Conservation (phyloP, 2,329 filamentous ascomycete genomes). For the Sporothrix mexicana region DNA sequence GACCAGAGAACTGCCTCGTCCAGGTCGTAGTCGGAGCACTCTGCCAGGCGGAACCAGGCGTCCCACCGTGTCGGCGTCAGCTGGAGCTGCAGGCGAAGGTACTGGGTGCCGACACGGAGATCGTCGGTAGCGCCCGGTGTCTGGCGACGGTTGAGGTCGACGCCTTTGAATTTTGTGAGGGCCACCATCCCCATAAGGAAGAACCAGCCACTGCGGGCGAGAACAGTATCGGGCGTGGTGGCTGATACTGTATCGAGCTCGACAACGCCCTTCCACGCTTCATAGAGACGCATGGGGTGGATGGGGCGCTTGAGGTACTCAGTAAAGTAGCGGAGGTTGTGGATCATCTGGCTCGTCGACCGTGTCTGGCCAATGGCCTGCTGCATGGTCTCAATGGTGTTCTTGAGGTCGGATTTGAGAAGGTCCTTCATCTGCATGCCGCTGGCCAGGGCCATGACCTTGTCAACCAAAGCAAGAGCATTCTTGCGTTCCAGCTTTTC, state of each 20-base stretch:
- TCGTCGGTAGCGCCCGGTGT: slow-evolving; percentile 82
- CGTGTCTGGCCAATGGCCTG: slow-evolving; percentile 81
- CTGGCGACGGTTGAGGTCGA: slow-evolving; percentile 74
- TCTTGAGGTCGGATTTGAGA: slow-evolving; percentile 87
- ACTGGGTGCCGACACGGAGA: slow-evolving; percentile 78
- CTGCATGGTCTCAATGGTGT: slow-evolving; percentile 91
- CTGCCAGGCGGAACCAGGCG: slow-evolving; percentile 85
- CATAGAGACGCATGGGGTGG: slow-evolving; percentile 78
- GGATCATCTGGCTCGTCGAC: slow-evolving; percentile 77
- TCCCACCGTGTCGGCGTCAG: slow-evolving; percentile 85
- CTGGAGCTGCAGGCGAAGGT: slow-evolving; percentile 81
- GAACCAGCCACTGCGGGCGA: slow-evolving; percentile 88
- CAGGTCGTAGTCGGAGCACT: slow-evolving; percentile 85
- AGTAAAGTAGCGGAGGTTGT: slow-evolving; percentile 83
- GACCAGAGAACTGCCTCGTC: slow-evolving; percentile 89
- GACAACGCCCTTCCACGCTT: slow-evolving; percentile 78
- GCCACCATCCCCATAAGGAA: slow-evolving; percentile 89
- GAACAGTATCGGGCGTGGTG: slow-evolving; percentile 68
- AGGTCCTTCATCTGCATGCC: slow-evolving; percentile 89
- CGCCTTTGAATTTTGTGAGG: slow-evolving; percentile 78
- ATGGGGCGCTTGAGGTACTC: slow-evolving; percentile 83
- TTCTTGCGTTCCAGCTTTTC: slow-evolving; percentile 81
- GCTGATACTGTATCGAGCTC: slow-evolving; percentile 74
- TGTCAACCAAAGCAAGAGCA: slow-evolving; percentile 81
- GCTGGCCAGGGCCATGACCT: slow-evolving; percentile 79